Percentiles rank a stretch among this genome's conserved stretches.
phyloP scores from a whole-genome alignment of 2,329 filamentous ascomycete species.

The Blastomyces silverae region DNA sequence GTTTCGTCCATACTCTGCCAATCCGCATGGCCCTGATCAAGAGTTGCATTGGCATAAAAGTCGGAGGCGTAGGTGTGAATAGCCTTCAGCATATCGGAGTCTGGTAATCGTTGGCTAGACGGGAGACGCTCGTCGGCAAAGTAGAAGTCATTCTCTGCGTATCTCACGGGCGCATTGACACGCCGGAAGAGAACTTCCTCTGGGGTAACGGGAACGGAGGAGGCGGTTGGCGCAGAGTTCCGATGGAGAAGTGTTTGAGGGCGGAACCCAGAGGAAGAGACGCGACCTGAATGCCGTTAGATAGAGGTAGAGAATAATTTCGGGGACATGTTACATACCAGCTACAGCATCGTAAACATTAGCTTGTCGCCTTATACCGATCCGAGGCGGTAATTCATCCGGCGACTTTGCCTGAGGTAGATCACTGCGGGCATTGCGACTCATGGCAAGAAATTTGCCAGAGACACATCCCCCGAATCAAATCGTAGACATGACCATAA shows the following conservation, averaged over 20 bases:
- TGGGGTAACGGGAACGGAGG: slow-evolving; percentile 42
- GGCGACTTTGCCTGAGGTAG: neutral
- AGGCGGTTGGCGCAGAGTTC: slow-evolving; percentile 31
- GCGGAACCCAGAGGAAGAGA: slow-evolving; percentile 38
- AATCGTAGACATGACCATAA: neutral
- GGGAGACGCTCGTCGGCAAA: slow-evolving; percentile 46
- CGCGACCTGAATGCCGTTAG: slow-evolving; percentile 38
- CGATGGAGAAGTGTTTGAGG: slow-evolving; percentile 23
- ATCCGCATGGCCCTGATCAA: slow-evolving; percentile 33
- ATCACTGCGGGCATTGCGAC: neutral
- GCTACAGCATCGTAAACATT: slow-evolving; percentile 56
- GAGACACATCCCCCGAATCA: neutral
- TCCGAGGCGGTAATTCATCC: neutral
- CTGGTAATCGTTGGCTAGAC: slow-evolving; percentile 42
- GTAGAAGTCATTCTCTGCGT: slow-evolving; percentile 51
- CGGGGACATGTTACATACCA: slow-evolving; percentile 33
- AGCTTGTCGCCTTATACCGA: slow-evolving; percentile 29
- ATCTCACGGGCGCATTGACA: slow-evolving; percentile 45
- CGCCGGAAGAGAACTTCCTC: slow-evolving; percentile 55
- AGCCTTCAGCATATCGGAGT: slow-evolving; percentile 51
- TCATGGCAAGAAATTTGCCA: slow-evolving; percentile 7
- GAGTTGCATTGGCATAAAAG: slow-evolving; percentile 43
- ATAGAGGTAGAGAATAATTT: neutral
- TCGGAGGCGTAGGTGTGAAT: slow-evolving; percentile 54
- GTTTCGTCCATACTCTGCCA: slow-evolving; percentile 56